A percentile compares a stretch with the other conserved stretches of the same genome.
phyloP scores from a whole-genome alignment of 768 basidiomycete species.

The Agrocybe praecox region DNA sequence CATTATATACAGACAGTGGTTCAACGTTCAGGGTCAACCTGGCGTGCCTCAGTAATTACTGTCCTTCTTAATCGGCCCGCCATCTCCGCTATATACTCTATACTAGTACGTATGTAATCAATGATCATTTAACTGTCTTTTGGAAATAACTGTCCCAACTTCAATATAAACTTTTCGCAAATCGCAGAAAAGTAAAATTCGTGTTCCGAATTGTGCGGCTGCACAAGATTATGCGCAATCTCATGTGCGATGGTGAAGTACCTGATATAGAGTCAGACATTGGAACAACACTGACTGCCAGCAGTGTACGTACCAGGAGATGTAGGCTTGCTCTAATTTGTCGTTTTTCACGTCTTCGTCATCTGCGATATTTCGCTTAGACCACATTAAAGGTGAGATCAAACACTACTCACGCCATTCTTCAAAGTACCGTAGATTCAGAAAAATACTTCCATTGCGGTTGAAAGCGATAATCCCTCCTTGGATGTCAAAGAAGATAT shows the following conservation, averaged over 20 bases:
- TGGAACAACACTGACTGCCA: too few relatives aligned
- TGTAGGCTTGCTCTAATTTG: constrained; percentile 61
- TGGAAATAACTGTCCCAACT: constrained; percentile 31
- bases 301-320: constrained; percentile 62
- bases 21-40: not conserved
- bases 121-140: not conserved
- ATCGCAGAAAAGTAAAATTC: constrained; percentile 95
- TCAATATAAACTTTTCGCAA: constrained; percentile 65
- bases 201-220: constrained; percentile 87
- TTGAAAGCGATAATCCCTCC: constrained; percentile 95
- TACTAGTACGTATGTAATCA: not conserved
- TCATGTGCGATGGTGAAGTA: constrained; percentile 94
- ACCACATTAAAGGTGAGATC: not conserved
- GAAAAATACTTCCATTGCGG: constrained; percentile 81
- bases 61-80: not conserved
- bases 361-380: constrained; percentile 43
- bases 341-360: constrained; percentile 65
- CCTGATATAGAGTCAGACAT: constrained; percentile 45
- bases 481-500: constrained; percentile 82
- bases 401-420: constrained; percentile 75
- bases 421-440: constrained; percentile 85
- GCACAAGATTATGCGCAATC: constrained; percentile 89
- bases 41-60: not conserved
- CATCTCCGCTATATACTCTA: not conserved
- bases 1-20: constrained; percentile 7